Percentiles rank a stretch among this genome's conserved stretches.
Conservation (phyloP, 805 yeast genomes). For the Cyberlindnera galapagoensis region DNA sequence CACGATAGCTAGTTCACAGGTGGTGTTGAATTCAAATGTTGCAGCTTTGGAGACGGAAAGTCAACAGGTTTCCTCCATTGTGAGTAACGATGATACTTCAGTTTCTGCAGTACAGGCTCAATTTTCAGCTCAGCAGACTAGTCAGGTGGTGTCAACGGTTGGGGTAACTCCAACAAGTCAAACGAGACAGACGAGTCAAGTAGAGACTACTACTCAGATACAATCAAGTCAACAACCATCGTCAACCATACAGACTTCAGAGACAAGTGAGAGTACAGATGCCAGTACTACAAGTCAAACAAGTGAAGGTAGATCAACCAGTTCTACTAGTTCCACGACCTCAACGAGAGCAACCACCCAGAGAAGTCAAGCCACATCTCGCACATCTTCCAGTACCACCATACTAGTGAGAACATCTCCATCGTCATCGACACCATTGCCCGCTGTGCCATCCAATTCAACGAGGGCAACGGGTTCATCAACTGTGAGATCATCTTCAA, state of each 20-base stretch:
- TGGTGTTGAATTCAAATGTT: too few relatives aligned
- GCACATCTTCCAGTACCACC: slow-evolving; percentile 14
- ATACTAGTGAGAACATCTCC: slow-evolving; percentile 11
- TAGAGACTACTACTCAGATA: too few relatives aligned
- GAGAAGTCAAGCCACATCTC: not conserved
- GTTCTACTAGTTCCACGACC: slow-evolving; percentile 12
- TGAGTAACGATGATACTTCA: too few relatives aligned
- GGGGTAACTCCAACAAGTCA: slow-evolving; percentile 10
- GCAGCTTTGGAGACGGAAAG: too few relatives aligned
- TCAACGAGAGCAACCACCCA: slow-evolving; percentile 20
- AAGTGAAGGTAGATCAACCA: slow-evolving; percentile 12
- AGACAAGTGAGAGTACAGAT: too few relatives aligned
- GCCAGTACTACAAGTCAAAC: too few relatives aligned
- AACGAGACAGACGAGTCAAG: not conserved
- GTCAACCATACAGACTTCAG: too few relatives aligned
- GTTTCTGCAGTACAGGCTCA: too few relatives aligned
- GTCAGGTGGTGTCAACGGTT: too few relatives aligned
- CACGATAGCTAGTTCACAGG: too few relatives aligned
- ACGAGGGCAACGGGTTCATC: slow-evolving; percentile 11
- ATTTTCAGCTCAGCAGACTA: slow-evolving; percentile 5
- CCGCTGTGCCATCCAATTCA: slow-evolving; percentile 19
- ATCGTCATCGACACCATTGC: slow-evolving; percentile 15
- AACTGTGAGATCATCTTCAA: slow-evolving; percentile 5
- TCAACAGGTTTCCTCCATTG: slow-evolving; percentile 21
- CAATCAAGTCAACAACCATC: too few relatives aligned